phyloP scores from a whole-genome alignment of 2,329 filamentous ascomycete species.

The Monosporascus sp. region DNA sequence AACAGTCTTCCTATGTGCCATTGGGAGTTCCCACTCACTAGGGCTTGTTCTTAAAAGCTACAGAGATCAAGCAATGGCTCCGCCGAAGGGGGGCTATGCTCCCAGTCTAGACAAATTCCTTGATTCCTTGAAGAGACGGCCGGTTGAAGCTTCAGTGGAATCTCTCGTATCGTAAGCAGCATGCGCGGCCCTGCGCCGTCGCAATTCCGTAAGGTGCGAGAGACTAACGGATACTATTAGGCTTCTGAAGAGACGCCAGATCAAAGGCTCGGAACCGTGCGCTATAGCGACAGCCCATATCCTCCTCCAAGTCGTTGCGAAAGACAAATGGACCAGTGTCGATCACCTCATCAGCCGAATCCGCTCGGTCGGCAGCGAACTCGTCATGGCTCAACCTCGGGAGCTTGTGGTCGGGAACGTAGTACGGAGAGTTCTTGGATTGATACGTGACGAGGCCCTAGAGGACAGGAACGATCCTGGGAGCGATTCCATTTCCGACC shows the following conservation, averaged over 20 bases:
- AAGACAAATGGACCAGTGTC: conserved; percentile 72
- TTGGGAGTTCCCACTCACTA: not conserved
- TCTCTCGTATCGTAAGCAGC: conserved; percentile 67
- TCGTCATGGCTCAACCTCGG: conserved; percentile 78
- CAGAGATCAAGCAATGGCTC: conserved; percentile 43
- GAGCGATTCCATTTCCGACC: conserved; percentile 56
- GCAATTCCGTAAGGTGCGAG: no score
- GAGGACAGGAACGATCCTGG: conserved; percentile 64
- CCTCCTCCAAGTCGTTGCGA: conserved; percentile 78
- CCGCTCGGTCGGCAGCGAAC: conserved; percentile 67
- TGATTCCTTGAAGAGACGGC: conserved; percentile 68
- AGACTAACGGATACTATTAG: conserved; percentile 34
- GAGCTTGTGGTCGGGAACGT: conserved; percentile 95
- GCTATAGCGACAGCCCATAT: conserved; percentile 88
- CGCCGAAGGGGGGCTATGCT: conserved; percentile 51
- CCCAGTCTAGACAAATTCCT: conserved; percentile 75
- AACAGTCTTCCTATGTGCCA: not conserved
- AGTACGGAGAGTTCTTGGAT: conserved; percentile 78
- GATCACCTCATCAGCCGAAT: conserved; percentile 75
- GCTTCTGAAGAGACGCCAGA: conserved; percentile 85
- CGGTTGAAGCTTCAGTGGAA: conserved; percentile 78
- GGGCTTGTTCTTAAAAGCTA: conserved; percentile 6
- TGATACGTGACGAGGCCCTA: conserved; percentile 87
- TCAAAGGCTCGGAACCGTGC: conserved; percentile 80
- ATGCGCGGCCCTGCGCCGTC: not conserved